Evolutionary conservation across 2,329 filamentous ascomycete genomes (phyloP), one percentile per base, ranked within the genome.

Genomic region (Claviceps capensis): DNA sequence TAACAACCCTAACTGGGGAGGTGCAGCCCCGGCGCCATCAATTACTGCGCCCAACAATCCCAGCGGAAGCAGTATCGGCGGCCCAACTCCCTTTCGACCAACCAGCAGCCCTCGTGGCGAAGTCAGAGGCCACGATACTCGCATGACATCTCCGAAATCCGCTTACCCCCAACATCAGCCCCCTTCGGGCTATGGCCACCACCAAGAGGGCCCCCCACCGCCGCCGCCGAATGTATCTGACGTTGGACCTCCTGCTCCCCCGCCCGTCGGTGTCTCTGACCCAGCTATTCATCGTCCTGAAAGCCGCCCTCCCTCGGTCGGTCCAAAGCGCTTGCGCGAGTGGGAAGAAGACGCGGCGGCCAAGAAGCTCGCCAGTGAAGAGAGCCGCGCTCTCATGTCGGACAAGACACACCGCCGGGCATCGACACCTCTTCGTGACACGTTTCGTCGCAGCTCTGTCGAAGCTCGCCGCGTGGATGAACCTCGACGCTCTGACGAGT

Each of bases 321-420:
- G 79, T 3, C 81, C 85, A 53, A 98, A 98, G 76, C 81, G 93
- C 53, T 78, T 83, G 65, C 83, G 90, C 48, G 93, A 97, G 62
- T 96, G 93, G 90, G 93, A 97, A 59, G 85, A 91, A 38, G 88
- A 94, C 38, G 72, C 80, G 22, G 71, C 82, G 4, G 75, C 76
- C 45, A 95, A 96, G 73, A 96, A 96, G 72, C 82, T 86, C 55
- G 84, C 87, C 9, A 95, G 83, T 41, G 91, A 97, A 5, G 90
- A 96, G 66, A 88, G 79, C 57, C 83, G 91, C 44, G 87, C 87
- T 53, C 86, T 88, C 51, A 75, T 96, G 58, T 89, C 95, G 41
- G 89, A 96, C 61, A 79, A 88, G 63, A 82, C 83, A 55, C 83
- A 86, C 62, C 86, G 89, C 54, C 83, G 89, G 44, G 82, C 79